Conservation (phyloP, 768 basidiomycete species). For the Tephrocybe sp. region DNA sequence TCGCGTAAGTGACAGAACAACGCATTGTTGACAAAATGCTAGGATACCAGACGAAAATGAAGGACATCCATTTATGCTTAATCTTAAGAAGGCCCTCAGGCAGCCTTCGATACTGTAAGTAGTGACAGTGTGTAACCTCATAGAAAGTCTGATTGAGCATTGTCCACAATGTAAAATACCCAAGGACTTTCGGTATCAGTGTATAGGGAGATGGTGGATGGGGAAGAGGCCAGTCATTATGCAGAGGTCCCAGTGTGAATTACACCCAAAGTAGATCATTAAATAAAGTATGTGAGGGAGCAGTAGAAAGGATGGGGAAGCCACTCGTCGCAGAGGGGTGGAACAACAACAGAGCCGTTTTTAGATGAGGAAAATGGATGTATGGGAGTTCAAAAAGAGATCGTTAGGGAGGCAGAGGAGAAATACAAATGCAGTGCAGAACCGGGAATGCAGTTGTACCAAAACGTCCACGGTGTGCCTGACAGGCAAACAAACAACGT, state of each 20-base stretch:
- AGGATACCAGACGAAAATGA: neutral
- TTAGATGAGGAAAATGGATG: constrained; percentile 2
- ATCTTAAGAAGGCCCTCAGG: neutral
- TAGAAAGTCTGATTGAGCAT: neutral
- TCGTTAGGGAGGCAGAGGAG: constrained; percentile 1
- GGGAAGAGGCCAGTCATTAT: neutral
- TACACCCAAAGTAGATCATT: neutral
- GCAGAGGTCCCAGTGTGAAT: neutral
- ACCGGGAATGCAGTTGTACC: neutral
- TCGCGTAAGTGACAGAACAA: neutral
- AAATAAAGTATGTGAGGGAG: neutral
- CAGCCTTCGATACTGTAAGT: neutral
- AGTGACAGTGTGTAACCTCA: neutral
- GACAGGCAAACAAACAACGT: neutral
- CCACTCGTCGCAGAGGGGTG: neutral
- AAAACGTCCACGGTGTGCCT: neutral
- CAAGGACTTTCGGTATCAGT: neutral
- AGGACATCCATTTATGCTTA: neutral
- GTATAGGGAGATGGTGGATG: neutral
- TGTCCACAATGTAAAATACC: neutral
- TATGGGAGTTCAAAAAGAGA: constrained; percentile 1
- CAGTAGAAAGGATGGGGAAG: neutral
- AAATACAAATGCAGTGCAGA: constrained; percentile 3
- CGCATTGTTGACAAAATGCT: neutral
- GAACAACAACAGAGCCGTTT: constrained; percentile 4